Evolutionary conservation across 2,329 filamentous ascomycete species (phyloP).

Genomic region (Ilyonectria mors-panacis): DNA sequence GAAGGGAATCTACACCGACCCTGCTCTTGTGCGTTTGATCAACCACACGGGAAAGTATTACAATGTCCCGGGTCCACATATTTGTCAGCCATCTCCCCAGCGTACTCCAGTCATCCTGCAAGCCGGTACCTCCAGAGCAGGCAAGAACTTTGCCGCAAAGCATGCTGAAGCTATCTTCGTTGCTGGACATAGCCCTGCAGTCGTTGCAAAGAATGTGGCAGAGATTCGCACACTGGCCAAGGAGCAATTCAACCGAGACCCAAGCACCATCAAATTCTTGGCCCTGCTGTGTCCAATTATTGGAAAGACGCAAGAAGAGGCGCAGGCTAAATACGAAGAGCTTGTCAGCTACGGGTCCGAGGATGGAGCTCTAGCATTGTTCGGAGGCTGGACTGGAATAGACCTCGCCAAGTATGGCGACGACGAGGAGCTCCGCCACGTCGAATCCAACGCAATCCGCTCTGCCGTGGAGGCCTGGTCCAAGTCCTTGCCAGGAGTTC

Average conservation of each 20-base stretch:
- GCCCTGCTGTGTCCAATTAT: conserved; percentile 72
- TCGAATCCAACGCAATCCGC: conserved; percentile 74
- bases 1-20: conserved; percentile 62
- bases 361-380: conserved; percentile 75
- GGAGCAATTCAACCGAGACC: conserved; percentile 65
- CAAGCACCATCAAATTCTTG: conserved; percentile 71
- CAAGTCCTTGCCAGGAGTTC: conserved; percentile 50
- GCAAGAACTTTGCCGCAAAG: conserved; percentile 72
- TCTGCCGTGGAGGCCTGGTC: conserved; percentile 65
- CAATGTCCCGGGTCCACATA: conserved; percentile 71
- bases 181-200: conserved; percentile 68
- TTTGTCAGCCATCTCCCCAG: conserved; percentile 74
- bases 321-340: conserved; percentile 64
- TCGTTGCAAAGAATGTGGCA: conserved; percentile 69
- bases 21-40: conserved; percentile 70
- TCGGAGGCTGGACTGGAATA: conserved; percentile 78
- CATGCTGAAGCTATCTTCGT: conserved; percentile 78
- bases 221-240: conserved; percentile 69
- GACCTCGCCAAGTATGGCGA: conserved; percentile 73
- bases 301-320: conserved; percentile 72
- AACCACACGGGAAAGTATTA: conserved; percentile 74
- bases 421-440: conserved; percentile 73
- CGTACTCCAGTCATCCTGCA: conserved; percentile 76
- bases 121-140: conserved; percentile 73
- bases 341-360: conserved; percentile 69